These are phyloP conservation scores for Amanita subjunquillea DNA, from an alignment of 768 basidiomycete genomes.

Conservation along the genomic window DNA sequence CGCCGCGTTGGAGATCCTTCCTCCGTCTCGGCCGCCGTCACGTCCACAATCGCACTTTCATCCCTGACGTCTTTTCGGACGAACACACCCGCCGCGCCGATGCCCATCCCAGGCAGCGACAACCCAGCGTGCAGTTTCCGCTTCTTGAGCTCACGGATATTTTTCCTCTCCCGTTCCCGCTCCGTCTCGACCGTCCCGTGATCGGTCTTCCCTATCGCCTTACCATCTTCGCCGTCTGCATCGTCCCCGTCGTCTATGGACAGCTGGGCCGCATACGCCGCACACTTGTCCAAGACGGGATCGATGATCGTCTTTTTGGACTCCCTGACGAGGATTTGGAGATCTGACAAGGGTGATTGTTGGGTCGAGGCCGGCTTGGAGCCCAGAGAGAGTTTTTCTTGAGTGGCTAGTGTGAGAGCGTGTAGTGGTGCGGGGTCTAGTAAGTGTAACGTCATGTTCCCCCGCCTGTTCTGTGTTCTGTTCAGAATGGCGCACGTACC, in stretches of 20 bases:
- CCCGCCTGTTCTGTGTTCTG: too few relatives aligned
- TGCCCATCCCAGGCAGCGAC: constrained; percentile 16
- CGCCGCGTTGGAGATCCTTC: background rate
- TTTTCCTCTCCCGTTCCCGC: constrained; percentile 33
- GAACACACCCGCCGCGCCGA: constrained; percentile 30
- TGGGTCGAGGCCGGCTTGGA: constrained; percentile 28
- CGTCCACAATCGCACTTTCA: constrained; percentile 52
- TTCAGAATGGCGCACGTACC: constrained; percentile 28
- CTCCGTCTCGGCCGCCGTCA: constrained; percentile 26
- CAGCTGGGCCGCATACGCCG: constrained; percentile 10
- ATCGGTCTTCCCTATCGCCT: constrained; percentile 17
- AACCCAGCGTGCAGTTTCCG: constrained; percentile 32
- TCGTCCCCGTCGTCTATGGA: constrained; percentile 16
- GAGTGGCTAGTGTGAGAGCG: constrained; percentile 28
- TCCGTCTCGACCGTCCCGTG: constrained; percentile 15
- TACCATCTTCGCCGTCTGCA: constrained; percentile 16
- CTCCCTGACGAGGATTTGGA: constrained; percentile 48
- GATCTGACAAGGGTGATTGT: constrained; percentile 36
- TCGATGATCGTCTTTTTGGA: constrained; percentile 42
- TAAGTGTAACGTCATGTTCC: background rate
- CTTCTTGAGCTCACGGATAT: constrained; percentile 47
- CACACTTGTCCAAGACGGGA: constrained; percentile 28
- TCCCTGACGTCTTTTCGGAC: constrained; percentile 48
- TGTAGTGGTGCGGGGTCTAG: constrained; percentile 48
- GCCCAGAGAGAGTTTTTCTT: constrained; percentile 24